phyloP scores from a whole-genome alignment of 2,329 filamentous ascomycete genomes.

The Colletotrichum echinochloae region DNA sequence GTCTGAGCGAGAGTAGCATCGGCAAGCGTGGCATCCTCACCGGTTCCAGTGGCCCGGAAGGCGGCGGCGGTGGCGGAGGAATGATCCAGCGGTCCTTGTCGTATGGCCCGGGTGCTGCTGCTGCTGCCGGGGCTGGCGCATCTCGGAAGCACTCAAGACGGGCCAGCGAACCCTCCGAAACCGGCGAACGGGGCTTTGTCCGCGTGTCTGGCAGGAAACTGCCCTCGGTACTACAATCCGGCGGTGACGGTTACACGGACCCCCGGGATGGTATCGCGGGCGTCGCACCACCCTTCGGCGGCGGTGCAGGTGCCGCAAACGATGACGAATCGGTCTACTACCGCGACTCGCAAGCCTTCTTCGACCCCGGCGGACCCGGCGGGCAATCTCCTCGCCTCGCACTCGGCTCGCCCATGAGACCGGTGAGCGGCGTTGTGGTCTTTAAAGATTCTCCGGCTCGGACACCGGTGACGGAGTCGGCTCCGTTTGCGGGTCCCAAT shows the following conservation, averaged over 20 bases:
- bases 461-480: constrained; percentile 69
- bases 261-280: constrained; percentile 53
- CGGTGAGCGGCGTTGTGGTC: constrained; percentile 70
- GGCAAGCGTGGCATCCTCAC: constrained; percentile 49
- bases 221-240: constrained; percentile 70
- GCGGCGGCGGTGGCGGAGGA: constrained; percentile 38
- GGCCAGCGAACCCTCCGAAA: constrained; percentile 48
- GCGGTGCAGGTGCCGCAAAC: constrained; percentile 46
- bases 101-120: constrained; percentile 46
- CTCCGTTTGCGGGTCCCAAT: constrained; percentile 56
- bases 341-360: constrained; percentile 63
- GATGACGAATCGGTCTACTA: constrained; percentile 62
- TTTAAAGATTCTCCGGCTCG: constrained; percentile 75
- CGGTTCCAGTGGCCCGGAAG: constrained; percentile 42
- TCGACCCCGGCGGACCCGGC: constrained; percentile 51
- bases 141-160: constrained; percentile 50
- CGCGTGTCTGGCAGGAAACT: constrained; percentile 74
- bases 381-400: constrained; percentile 56
- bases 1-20: constrained; percentile 56
- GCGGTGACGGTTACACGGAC: constrained; percentile 73
- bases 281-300: constrained; percentile 36
- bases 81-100: constrained; percentile 62
- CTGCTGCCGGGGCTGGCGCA: constrained; percentile 22
- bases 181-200: constrained; percentile 70
- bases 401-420: constrained; percentile 69